phyloP scores from a whole-genome alignment of 257 asterid species.

The Salvia rosmarinus region DNA sequence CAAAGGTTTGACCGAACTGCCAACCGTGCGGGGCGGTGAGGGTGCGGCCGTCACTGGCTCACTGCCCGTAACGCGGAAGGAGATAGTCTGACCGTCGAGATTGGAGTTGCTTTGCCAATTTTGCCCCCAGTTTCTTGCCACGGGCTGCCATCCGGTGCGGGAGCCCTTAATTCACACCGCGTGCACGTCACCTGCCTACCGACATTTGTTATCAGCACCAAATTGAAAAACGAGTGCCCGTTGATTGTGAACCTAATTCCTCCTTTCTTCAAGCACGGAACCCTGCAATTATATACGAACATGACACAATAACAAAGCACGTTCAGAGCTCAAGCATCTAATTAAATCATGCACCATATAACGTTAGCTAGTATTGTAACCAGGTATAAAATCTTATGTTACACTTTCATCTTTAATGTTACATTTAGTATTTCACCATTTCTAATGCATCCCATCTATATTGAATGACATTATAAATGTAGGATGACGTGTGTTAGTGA shows the following conservation, averaged over 20 bases:
- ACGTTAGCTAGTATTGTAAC: too few relatives aligned
- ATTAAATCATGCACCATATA: too few relatives aligned
- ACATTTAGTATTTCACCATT: too few relatives aligned
- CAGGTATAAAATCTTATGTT: too few relatives aligned
- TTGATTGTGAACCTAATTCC: conserved; percentile 59
- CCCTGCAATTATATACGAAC: conserved; percentile 30
- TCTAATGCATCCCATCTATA: too few relatives aligned
- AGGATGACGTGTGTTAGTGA: too few relatives aligned
- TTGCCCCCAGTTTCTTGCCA: conserved; percentile 69
- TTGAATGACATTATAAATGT: too few relatives aligned
- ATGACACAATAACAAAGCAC: too few relatives aligned
- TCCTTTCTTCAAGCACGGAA: conserved; percentile 54
- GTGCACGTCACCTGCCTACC: conserved; percentile 61
- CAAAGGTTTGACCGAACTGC: conserved; percentile 65
- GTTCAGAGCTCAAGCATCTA: neutral
- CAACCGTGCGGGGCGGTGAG: conserved; percentile 46
- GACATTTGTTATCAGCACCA: conserved; percentile 58
- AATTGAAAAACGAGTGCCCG: conserved; percentile 57
- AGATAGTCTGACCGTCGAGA: conserved; percentile 51
- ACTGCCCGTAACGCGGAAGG: conserved; percentile 53
- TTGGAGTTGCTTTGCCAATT: conserved; percentile 58
- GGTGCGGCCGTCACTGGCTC: conserved; percentile 58
- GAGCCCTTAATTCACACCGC: conserved; percentile 52
- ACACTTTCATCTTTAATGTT: too few relatives aligned
- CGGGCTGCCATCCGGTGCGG: conserved; percentile 49